A percentile compares a stretch with the other conserved stretches of the same genome.
Evolutionary conservation across 2,329 filamentous ascomycete genomes (phyloP).

Genomic region (Paecilomyces dactylethromorphus): DNA sequence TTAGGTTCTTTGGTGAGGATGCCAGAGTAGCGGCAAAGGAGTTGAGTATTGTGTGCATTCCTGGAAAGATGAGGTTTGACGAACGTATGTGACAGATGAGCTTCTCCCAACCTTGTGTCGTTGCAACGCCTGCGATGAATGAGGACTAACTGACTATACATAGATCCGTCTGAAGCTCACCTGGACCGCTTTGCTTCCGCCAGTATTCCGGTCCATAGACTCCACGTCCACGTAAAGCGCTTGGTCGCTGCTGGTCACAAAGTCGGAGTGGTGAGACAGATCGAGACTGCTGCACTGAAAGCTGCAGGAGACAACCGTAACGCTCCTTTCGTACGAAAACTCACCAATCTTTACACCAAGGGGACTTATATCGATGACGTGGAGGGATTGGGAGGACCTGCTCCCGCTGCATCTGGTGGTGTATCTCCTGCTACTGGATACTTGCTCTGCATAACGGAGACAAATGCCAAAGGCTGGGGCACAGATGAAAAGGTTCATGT

Average conservation of each 20-base stretch:
- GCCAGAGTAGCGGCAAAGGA: conserved; percentile 83
- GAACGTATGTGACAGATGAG: conserved; percentile 54
- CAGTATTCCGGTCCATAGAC: conserved; percentile 84
- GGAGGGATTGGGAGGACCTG: conserved; percentile 62
- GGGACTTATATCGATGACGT: conserved; percentile 95
- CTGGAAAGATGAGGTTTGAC: conserved; percentile 89
- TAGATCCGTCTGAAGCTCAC: conserved; percentile 83
- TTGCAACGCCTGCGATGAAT: background rate
- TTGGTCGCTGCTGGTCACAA: conserved; percentile 90
- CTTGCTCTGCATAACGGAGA: conserved; percentile 84
- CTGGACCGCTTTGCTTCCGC: conserved; percentile 88
- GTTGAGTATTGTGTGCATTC: conserved; percentile 91
- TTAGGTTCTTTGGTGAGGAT: conserved; percentile 94
- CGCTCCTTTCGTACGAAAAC: conserved; percentile 80
- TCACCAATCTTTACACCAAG: conserved; percentile 97
- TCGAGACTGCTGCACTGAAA: conserved; percentile 93
- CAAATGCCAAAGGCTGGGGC: conserved; percentile 68
- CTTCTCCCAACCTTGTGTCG: background rate
- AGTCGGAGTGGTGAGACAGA: conserved; percentile 87
- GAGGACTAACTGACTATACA: background rate
- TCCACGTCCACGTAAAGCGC: conserved; percentile 90
- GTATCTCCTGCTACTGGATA: conserved; percentile 66
- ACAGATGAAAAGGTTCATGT: conserved; percentile 92
- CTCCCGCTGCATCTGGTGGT: conserved; percentile 52
- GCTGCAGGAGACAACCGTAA: conserved; percentile 93